Base-by-base conservation (phyloP, 495 filamentous ascomycete species). In the Neurospora sp. region DNA sequence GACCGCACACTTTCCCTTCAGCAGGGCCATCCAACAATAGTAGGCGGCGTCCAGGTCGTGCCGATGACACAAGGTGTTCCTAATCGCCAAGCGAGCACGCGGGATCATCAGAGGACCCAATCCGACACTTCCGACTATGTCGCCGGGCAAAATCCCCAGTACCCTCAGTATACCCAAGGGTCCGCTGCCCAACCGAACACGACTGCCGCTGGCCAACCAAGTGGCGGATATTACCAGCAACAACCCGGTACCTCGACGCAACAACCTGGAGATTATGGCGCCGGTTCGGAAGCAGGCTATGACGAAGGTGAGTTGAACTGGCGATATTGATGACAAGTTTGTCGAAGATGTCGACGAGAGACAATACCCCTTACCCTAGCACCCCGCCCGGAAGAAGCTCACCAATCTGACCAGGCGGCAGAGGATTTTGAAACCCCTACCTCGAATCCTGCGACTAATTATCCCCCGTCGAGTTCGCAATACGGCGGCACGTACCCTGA, bases 11-110 rank as follows among this genome's bases (percentile, higher is more conserved):
- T 88, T 71, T 92, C 91, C 40, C 87, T 99, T 18, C 89, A 94
- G 78, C 91, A 93, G 66, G 96, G 96, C n/a, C 89, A 92, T 72
- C 92, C 94, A 18, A 97, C 93, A 1, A 81, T 95, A 31, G 93
- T 99, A 14, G 94, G 94, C 61, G 96, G 94, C 20, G 94, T 98
- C 31, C 94, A 98, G 77, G 96, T 99, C n/a, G 91, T 98, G 38
- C 96, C 96, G 3, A 97, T 96, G 92, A 91, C 92, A 42, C 90
- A 91, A 72, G 92, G 92, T 18, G 85, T 90, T 27, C 87, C 90
- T 8, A 90, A 88, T 75, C 88, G 93, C 69, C 89, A 91, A 72
- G 85, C 82, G 46, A 90, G 88, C 71, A 79, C 81, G 39, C 79
- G 82, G 59, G 79, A 83, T 53, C 76, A 79, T 71, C 53, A 66